Evolutionary conservation across 148 eudicot genomes (phyloP).

Genomic region (Vaccinium darrowii): DNA sequence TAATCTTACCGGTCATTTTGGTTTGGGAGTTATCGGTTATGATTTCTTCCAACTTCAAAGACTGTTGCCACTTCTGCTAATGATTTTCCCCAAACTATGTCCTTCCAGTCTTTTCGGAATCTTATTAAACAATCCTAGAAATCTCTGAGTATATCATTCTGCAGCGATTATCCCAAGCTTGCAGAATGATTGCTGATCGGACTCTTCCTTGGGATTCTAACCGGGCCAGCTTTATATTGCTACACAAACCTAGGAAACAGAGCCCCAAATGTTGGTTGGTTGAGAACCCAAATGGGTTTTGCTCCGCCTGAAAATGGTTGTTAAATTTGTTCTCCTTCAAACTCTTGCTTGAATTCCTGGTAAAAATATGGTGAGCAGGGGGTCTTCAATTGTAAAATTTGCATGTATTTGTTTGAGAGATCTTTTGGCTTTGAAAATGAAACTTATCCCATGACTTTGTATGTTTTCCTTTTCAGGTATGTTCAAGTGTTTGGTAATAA

Average conservation of each 20-base stretch:
- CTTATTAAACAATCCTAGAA: too few species aligned
- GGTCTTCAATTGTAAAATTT: conserved; percentile 1
- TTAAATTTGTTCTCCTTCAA: conserved; percentile 5
- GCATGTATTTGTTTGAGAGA: background rate
- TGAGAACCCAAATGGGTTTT: background rate
- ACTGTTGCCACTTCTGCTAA: too few species aligned
- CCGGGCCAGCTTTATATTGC: too few species aligned
- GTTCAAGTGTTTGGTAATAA: background rate
- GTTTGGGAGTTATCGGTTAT: background rate
- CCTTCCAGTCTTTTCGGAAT: too few species aligned
- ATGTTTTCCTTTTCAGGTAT: background rate
- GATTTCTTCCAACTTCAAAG: background rate
- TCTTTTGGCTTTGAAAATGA: background rate
- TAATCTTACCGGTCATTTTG: background rate
- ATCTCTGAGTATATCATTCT: too few species aligned
- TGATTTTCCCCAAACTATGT: too few species aligned
- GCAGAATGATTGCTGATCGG: too few species aligned
- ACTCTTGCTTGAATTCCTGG: background rate
- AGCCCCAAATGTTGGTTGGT: background rate
- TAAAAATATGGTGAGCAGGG: background rate
- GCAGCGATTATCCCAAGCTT: too few species aligned
- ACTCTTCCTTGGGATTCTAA: too few species aligned
- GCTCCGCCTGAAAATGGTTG: background rate
- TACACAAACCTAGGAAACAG: background rate
- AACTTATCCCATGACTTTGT: background rate